Base-by-base conservation (phyloP, 371 early-diverging fungal species). In the Mucor racemosus region DNA sequence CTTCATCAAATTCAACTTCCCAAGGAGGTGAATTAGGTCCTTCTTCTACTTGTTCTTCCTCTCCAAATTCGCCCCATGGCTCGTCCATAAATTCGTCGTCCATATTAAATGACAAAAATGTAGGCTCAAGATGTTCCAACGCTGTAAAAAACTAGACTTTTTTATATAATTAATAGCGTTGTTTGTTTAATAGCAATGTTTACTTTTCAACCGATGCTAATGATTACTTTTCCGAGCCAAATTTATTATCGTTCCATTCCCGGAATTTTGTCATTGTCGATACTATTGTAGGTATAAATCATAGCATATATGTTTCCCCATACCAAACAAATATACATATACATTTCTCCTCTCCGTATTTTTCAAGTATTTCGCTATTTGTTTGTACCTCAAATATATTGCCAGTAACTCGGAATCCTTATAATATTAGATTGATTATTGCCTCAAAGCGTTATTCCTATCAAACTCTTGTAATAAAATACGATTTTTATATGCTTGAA, bases 181-280 rank as follows among this genome's bases (percentile, higher is more conserved):
- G 26, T 50, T 50, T 50, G 50, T 50, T 26, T 50, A 11, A 19
- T 8, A 50, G 50, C 50, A 50, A 26, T 50, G 50, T 50, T 50
- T 26, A 50, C 50, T 50, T 50, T 26, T 50, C 26, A 26, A 50
- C 50, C 9, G 26, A 10, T 26, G 8, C 26, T 19, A 13, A 50
- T 50, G 50, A 10, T 1, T 26, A 50, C 50, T 50, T 50, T 50
- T 26, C 50, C 50, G 50, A 50, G 50, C 10, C 26, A 26, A 26
- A 26, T 26, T 26, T 26, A 26, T 26, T 26, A 50, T 0, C 50
- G 21, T 50, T 50, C 17, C 3, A 21, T 50, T 19, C 7, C 26
- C 50, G 50, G 50, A 50, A 50, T 50, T 21, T 50, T 50, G 50
- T 50, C 50, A 50, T 50, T 11, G 17, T 7, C 7, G 6, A 44